Evolutionary conservation across 78 protist species (phyloP).

Genomic region (Dictyostelium firmibasis): DNA sequence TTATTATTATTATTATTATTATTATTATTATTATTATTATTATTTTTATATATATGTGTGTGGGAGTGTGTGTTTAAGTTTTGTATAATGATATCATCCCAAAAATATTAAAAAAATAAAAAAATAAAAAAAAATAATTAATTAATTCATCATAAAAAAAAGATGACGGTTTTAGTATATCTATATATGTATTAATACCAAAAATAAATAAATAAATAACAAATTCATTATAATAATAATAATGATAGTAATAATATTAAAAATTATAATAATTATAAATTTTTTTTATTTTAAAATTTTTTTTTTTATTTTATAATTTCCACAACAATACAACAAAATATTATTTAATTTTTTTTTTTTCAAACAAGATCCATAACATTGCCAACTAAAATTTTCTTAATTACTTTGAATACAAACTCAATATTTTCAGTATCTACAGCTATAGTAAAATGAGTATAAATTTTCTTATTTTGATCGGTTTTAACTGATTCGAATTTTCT

Average conservation of each 20-base stretch:
- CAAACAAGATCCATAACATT: conserved; percentile 19
- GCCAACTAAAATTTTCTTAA: conserved; percentile 84
- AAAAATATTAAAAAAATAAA: too few relatives aligned
- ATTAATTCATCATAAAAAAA: not conserved
- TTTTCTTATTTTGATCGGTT: conserved; percentile 28
- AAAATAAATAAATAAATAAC: not conserved
- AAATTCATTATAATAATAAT: not conserved
- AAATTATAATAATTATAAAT: not conserved
- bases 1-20: too few relatives aligned
- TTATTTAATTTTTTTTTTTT: not conserved
- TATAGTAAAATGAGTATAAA: conserved; percentile 92
- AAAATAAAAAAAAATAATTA: too few relatives aligned
- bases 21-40: too few relatives aligned
- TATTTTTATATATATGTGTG: too few relatives aligned
- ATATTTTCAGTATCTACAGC: conserved; percentile 96
- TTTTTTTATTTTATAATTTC: not conserved
- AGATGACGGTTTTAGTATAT: not conserved
- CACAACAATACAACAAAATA: not conserved
- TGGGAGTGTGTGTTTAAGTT: too few relatives aligned
- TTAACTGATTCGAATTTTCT: conserved; percentile 72
- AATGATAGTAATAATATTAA: not conserved
- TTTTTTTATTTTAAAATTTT: not conserved
- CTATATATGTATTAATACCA: not conserved
- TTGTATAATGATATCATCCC: too few relatives aligned
- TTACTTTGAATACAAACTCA: conserved; percentile 86